Conservation (phyloP, 352 stramenopile species). For the Globisporangium uncinulatum region DNA sequence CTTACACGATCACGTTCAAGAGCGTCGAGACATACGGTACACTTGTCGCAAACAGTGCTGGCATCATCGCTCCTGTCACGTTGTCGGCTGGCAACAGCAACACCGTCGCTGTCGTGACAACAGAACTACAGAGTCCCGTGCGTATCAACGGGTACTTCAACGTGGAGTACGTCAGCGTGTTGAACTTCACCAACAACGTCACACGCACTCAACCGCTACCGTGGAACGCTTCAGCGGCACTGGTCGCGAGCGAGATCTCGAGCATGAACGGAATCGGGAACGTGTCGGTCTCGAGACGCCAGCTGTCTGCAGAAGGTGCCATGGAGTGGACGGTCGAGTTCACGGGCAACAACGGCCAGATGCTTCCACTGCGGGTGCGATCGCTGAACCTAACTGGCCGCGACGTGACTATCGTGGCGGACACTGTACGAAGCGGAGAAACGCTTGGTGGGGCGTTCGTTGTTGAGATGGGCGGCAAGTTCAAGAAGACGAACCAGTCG, state of each 20-base stretch:
- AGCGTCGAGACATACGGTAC: conserved; percentile 38
- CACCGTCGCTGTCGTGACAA: conserved; percentile 13
- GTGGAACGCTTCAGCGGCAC: conserved; percentile 41
- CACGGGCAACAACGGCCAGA: conserved; percentile 48
- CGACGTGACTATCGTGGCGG: conserved; percentile 23
- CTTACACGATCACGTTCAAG: conserved; percentile 47
- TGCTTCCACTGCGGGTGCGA: conserved; percentile 25
- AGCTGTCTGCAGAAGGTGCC: conserved; percentile 43
- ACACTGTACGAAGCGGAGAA: conserved; percentile 40
- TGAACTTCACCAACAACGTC: conserved; percentile 30
- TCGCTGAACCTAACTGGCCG: conserved; percentile 54
- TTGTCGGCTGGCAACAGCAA: background rate
- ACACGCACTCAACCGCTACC: conserved; percentile 26
- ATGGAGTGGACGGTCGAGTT: conserved; percentile 71
- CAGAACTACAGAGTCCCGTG: conserved; percentile 28
- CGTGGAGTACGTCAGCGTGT: conserved; percentile 33
- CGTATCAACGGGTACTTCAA: conserved; percentile 44
- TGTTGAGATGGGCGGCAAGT: conserved; percentile 52
- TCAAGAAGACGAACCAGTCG: conserved; percentile 36
- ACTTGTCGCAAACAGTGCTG: conserved; percentile 19
- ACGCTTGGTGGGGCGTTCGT: conserved; percentile 39
- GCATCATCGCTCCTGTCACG: conserved; percentile 12
- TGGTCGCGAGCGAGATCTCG: conserved; percentile 26
- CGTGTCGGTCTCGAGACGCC: conserved; percentile 29
- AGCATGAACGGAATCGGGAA: conserved; percentile 47